These are phyloP conservation scores for Logfia minima DNA, from an alignment of 129 eudicot genomes.

Conservation along the genomic window DNA sequence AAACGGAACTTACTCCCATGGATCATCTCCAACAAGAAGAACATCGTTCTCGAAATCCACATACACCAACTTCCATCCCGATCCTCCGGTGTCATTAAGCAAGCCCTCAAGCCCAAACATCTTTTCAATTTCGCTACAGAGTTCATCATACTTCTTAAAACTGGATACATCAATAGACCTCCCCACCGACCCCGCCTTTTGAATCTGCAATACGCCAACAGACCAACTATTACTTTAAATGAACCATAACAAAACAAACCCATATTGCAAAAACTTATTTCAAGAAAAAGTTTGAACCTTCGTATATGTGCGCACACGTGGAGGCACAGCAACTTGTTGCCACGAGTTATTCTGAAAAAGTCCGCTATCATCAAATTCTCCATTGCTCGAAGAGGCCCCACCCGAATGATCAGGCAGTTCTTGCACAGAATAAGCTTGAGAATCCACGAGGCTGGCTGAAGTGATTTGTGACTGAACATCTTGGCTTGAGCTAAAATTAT, in stretches of 20 bases:
- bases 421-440: conserved; percentile 84
- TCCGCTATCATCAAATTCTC: conserved; percentile 71
- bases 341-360: conserved; percentile 70
- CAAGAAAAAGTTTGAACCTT: conserved; percentile 48
- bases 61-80: conserved; percentile 97
- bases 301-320: conserved; percentile 86
- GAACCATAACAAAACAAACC: not conserved
- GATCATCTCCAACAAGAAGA: conserved; percentile 97
- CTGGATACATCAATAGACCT: conserved; percentile 97
- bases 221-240: not conserved
- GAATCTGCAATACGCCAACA: conserved; percentile 54
- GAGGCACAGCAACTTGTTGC: conserved; percentile 78
- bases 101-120: conserved; percentile 97
- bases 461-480: conserved; percentile 96
- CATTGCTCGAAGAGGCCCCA: conserved; percentile 98
- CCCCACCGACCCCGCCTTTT: conserved; percentile 96
- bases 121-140: conserved; percentile 77
- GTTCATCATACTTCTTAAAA: conserved; percentile 76
- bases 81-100: conserved; percentile 73
- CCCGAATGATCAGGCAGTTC: conserved; percentile 85
- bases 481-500: conserved; percentile 76
- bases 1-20: conserved; percentile 88
- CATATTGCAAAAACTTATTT: conserved; percentile 3
- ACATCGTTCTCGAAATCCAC: conserved; percentile 96
- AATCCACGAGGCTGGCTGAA: conserved; percentile 78